These are phyloP conservation scores for Chlamydomonas urium DNA, from an alignment of 139 green algal genomes.

Conservation along the genomic window DNA sequence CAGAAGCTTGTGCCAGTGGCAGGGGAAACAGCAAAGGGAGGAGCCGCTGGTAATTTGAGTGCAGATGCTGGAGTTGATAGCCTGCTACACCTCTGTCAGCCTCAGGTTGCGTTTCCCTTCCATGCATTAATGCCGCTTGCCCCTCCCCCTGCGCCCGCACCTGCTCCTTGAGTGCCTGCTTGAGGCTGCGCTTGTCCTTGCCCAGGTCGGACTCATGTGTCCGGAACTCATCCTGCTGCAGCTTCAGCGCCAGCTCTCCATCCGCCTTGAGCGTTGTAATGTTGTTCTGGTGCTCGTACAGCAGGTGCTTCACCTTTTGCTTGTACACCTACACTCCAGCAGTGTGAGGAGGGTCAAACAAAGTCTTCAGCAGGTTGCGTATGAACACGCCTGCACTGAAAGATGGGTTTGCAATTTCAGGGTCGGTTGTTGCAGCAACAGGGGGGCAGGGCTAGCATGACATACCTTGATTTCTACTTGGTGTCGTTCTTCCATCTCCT, in stretches of 20 bases:
- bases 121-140: no score
- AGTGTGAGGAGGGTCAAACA: no score
- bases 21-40: neutral
- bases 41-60: neutral
- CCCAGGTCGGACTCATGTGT: constrained; percentile 59
- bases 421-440: no score
- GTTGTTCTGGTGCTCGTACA: constrained; percentile 91
- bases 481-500: constrained; percentile 86
- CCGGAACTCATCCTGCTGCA: constrained; percentile 63
- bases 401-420: no score
- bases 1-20: neutral
- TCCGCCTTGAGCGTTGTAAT: constrained; percentile 82
- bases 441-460: no score
- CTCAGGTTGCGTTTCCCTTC: no score
- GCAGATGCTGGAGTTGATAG: no score
- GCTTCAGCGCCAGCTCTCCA: constrained; percentile 71
- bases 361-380: no score
- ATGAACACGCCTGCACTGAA: neutral
- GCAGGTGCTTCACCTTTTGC: constrained; percentile 93
- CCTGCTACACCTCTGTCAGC: no score
- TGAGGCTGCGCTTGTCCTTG: constrained; percentile 77
- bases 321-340: constrained; percentile 70
- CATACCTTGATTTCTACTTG: constrained; percentile 79
- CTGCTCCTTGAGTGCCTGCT: constrained; percentile 75
- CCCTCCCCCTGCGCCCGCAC: no score